Conservation (phyloP, 2,329 filamentous ascomycete genomes). For the Escovopsis sp. region DNA sequence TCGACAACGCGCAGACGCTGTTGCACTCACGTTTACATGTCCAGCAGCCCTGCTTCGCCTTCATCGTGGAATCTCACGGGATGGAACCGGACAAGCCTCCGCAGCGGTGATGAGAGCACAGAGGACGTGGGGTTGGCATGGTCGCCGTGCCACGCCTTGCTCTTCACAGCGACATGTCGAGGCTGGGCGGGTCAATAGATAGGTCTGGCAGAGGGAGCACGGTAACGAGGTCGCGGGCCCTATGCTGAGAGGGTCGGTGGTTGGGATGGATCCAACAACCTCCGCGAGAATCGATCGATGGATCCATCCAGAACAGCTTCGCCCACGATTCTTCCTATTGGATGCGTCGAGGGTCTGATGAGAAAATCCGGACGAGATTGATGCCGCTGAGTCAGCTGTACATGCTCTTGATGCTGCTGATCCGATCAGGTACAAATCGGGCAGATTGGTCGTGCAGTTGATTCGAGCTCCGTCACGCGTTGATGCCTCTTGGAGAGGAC, state of each 20-base stretch:
- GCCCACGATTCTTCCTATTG: background rate
- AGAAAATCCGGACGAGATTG: no score
- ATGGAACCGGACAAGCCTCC: slow-evolving; percentile 2
- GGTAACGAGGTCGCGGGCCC: background rate
- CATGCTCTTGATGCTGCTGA: no score
- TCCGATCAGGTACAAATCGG: no score
- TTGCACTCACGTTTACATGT: slow-evolving; percentile 9
- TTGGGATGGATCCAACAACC: background rate
- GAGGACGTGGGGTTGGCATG: slow-evolving; percentile 2
- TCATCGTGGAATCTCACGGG: slow-evolving; percentile 3
- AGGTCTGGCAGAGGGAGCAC: background rate
- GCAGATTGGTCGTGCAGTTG: no score
- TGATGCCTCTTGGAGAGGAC: no score
- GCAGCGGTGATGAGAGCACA: background rate
- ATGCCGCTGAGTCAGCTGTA: no score
- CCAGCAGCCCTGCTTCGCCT: slow-evolving; percentile 8
- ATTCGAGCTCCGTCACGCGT: no score
- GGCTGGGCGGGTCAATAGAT: background rate
- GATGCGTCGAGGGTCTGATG: no score
- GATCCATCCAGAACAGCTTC: background rate
- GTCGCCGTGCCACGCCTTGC: background rate
- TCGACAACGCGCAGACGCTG: background rate
- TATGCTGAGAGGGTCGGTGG: no score
- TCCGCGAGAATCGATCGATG: background rate
- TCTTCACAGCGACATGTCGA: background rate